Percentiles rank a stretch among this genome's conserved stretches.
Evolutionary conservation across 805 yeast species (phyloP).

Genomic region (Diddensiella transvaalensis): DNA sequence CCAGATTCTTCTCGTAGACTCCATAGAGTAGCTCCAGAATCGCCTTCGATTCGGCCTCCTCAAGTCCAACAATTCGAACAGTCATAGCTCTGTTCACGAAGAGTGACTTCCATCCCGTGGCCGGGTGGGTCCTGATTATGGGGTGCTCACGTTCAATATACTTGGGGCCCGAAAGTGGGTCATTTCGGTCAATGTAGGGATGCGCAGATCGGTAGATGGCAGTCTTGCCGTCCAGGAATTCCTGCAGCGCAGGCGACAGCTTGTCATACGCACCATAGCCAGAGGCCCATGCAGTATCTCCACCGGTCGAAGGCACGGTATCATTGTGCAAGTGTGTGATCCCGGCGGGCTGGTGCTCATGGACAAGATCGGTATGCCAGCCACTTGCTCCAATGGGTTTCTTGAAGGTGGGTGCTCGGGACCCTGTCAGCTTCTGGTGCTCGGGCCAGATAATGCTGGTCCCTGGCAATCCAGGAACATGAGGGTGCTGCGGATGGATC

Average conservation of each 20-base stretch:
- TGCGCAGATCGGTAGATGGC: conserved; percentile 44
- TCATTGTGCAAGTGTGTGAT: conserved; percentile 52
- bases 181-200: conserved; percentile 40
- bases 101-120: conserved; percentile 58
- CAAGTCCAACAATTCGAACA: conserved; percentile 49
- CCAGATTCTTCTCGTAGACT: conserved; percentile 49
- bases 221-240: conserved; percentile 43
- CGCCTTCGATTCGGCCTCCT: conserved; percentile 47
- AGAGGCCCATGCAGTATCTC: conserved; percentile 54
- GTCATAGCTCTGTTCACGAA: conserved; percentile 53
- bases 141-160: conserved; percentile 44
- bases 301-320: conserved; percentile 47
- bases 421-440: conserved; percentile 31
- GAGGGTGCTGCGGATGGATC: conserved; percentile 30
- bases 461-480: conserved; percentile 34
- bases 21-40: conserved; percentile 46
- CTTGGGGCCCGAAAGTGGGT: conserved; percentile 45
- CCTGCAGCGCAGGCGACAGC: conserved; percentile 46
- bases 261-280: conserved; percentile 53
- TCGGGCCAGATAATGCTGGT: conserved; percentile 29
- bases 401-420: conserved; percentile 17
- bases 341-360: conserved; percentile 56
- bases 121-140: conserved; percentile 60
- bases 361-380: conserved; percentile 56
- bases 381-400: conserved; percentile 30